Evolutionary conservation across 352 stramenopile species (phyloP), one percentile per base, ranked within the genome.

Genomic region (Phytophthora fragariae): DNA sequence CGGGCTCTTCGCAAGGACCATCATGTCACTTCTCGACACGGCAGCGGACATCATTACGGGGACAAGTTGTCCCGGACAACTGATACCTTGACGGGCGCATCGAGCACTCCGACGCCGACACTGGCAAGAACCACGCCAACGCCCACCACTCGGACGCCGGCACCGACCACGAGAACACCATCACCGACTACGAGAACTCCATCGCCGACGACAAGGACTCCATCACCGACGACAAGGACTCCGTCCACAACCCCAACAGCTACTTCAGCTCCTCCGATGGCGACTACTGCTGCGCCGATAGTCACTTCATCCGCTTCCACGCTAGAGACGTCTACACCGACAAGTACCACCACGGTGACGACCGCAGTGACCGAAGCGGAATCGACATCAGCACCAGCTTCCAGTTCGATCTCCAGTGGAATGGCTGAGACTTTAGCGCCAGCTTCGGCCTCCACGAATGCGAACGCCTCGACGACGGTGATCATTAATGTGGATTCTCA

Each of bases 381-480:
- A 1, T 58, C 59, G 6, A 75, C 72, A 31, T 65, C 71, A 2
- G 55, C 60, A 14, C 69, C 62, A 11, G 53, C 44, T 53, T 76
- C 46, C 1, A 68, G 44, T n/a, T 63, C 62, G 4, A 73, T 17
- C 55, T 69, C 68, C 7, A 70, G 58, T 47, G 61, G 57, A 24
- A 57, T 41, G 17, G 1, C 62, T 1, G 62, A 60, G n/a, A 75
- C 68, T 19, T 33, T 31, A 31, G 58, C 62, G 0, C 62, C 65
- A n/a, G 58, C 55, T 31, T 62, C 61, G 19, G 54, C 70, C 5
- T 59, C 57, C 9, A 65, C 74, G 29, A 79, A 41, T 12, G 65
- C 75, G 21, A 79, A 68, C 14, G 67, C 75, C 2, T 66, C 75
- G 11, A 57, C 70, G 3, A 81, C 70, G 6, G 62, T 80, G 15